Evolutionary conservation across 371 early-diverging fungal species (phyloP).

Genomic region (Dichotomocladium elegans): DNA sequence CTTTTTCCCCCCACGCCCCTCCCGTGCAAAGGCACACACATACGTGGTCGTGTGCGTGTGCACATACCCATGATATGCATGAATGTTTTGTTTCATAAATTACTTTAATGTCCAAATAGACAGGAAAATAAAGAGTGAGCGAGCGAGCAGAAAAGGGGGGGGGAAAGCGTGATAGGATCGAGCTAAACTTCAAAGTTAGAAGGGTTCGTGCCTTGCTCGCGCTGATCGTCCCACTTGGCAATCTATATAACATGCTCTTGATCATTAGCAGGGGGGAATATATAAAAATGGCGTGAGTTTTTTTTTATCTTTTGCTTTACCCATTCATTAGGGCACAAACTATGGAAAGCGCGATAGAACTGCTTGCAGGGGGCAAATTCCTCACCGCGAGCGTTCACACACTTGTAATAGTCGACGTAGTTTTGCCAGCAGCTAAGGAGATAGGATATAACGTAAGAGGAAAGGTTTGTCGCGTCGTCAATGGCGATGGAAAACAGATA

Average conservation of each 20-base stretch:
- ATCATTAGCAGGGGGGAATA: not conserved
- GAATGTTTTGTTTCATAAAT: too few species aligned
- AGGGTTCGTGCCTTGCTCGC: constrained; percentile 79
- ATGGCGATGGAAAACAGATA: not conserved
- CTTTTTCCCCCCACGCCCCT: too few species aligned
- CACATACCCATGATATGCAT: too few species aligned
- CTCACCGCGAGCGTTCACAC: constrained; percentile 84
- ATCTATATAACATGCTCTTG: not conserved
- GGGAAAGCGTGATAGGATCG: too few species aligned
- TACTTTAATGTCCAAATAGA: too few species aligned
- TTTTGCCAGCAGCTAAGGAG: constrained; percentile 84
- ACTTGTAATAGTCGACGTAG: constrained; percentile 93
- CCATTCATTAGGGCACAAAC: constrained; percentile 88
- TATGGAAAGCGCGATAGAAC: constrained; percentile 72
- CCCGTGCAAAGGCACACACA: too few species aligned
- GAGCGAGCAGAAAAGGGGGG: too few species aligned
- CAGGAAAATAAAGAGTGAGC: too few species aligned
- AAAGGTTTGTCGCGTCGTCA: not conserved
- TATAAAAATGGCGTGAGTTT: constrained; percentile 9
- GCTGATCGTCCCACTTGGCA: constrained; percentile 61
- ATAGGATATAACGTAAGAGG: not conserved
- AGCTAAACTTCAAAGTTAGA: constrained; percentile 47
- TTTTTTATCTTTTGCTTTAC: too few species aligned
- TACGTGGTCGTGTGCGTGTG: too few species aligned
- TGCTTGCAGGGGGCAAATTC: constrained; percentile 86